Base-by-base conservation (phyloP, 2,329 filamentous ascomycete genomes). In the Sphaerulina musiva region DNA sequence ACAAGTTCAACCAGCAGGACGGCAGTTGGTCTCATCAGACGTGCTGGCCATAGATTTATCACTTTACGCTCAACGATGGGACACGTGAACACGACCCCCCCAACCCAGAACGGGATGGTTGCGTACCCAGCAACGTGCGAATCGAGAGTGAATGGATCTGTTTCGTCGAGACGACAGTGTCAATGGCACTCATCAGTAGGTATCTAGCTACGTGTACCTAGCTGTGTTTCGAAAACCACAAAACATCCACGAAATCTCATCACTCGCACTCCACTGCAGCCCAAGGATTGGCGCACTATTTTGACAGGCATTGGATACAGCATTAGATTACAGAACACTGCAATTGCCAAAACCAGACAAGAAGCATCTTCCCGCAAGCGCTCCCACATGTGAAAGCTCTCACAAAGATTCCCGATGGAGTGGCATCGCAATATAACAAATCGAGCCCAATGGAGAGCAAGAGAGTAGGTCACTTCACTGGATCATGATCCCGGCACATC, bases 1-100 rank as follows among this genome's bases (percentile, higher is more conserved):
- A 90, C 72, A 83, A 77, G 26, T 80, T 82, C 62, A 75, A 79
- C 5, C 70, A 71, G 59, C 71, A 73, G 48, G 72, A 70, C 48
- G 73, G 71, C 32, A 70, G 76, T 44, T 95, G 89, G 89, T 80
- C 80, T 61, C 78, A 78, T 65, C 76, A 80, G 10, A 86, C 90
- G 70, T 70, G 87, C 36, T 91, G 87, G 87, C 78, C 79, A 20
- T 80, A 62, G 72, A 38, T 26, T 26, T 44, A n/a, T 3, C 23
- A 10, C 14, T 40, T 2, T 29, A 20, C 26, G 26, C 26, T 29
- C 26, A 29, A 29, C 26, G 5, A 29, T 29, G 26, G 34, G 34
- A 38, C 34, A 38, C 34, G 34, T 38, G 34, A 20, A 20, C 10
- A 38, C 10, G 34, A 38, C 34, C 34, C n/a, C n/a, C 6, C 10